Base-by-base conservation (phyloP, 169 alveolate genomes). In the Cytauxzoon felis region DNA sequence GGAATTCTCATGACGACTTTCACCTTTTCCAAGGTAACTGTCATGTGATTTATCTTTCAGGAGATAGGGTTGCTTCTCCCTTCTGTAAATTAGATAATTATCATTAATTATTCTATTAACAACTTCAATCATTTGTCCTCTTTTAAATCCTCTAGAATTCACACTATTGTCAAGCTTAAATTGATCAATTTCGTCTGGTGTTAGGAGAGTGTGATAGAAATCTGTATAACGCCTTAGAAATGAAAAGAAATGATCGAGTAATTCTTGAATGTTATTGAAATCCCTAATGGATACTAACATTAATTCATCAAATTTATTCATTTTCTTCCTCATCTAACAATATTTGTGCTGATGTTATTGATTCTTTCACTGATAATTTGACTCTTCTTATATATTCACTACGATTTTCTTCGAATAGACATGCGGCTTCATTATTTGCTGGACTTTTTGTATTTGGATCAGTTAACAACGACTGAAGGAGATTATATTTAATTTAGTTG, bases 401-500 rank as follows among this genome's bases (percentile, higher is more conserved):
- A 38, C 94, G 79, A 69, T 96, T 89, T 60, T 93, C 97, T 59
- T 69, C 87, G 67, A 84, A 96, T 78, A 95, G 81, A 57, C 91
- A 92, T 7, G 99, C 98, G 5, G 99, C 99, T 80, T 93, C 98
- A 49, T 87, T 92, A 80, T 95, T 95, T 11, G 99, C 99, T 36
- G 99, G 99, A 49, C 97, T 89, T 64, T 93, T 86, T 36, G 97
- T 97, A 68, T 96, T 96, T 1, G 99, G 99, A 60, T 96, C 99
- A 54, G 93, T 92, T 36, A 96, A 81, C 52, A 96, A 86, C 47
- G 98, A 93, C 90, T 63, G 33, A 63, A 5, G 8, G 7, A 38
- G n/a, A 38, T n/a, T 13, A 38, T n/a, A 38, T 13, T 38, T n/a
- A n/a, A n/a, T n/a, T n/a, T n/a, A n/a, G n/a, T n/a, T n/a, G n/a